phyloP scores from a whole-genome alignment of 805 yeast species.

The Hanseniaspora occidentalis region DNA sequence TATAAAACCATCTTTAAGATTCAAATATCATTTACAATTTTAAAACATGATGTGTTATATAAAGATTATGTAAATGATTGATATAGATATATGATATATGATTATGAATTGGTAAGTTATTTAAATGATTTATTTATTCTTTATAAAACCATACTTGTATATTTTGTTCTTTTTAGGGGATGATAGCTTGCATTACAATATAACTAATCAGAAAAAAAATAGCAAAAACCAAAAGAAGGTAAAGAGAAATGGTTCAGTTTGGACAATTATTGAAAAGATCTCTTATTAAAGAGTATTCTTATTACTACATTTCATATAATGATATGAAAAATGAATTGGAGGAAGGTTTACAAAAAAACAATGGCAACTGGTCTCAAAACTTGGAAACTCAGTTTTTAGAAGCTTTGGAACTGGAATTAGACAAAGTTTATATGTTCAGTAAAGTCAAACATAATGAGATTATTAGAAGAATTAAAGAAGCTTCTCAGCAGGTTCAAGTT shows the following conservation, averaged over 20 bases:
- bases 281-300: slow-evolving; percentile 78
- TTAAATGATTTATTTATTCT: too few species aligned
- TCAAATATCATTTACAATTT: too few species aligned
- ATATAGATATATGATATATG: too few species aligned
- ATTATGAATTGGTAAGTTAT: too few species aligned
- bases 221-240: neutral
- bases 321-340: slow-evolving; percentile 76
- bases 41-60: too few species aligned
- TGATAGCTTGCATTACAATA: too few species aligned
- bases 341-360: slow-evolving; percentile 44
- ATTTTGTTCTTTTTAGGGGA: too few species aligned
- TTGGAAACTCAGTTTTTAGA: slow-evolving; percentile 75
- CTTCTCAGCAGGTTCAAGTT: slow-evolving; percentile 57
- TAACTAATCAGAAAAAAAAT: neutral
- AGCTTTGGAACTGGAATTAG: slow-evolving; percentile 69
- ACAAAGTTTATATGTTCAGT: slow-evolving; percentile 86
- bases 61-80: too few species aligned
- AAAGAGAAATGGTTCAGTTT: slow-evolving; percentile 59
- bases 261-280: slow-evolving; percentile 89
- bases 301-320: slow-evolving; percentile 85
- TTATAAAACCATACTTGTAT: too few species aligned
- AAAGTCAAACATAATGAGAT: slow-evolving; percentile 81
- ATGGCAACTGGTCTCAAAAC: slow-evolving; percentile 56
- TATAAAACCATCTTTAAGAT: too few species aligned
- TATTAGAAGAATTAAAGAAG: slow-evolving; percentile 69